Base-by-base conservation (phyloP, 2,329 filamentous ascomycete species). In the Akanthomyces lecanii region DNA sequence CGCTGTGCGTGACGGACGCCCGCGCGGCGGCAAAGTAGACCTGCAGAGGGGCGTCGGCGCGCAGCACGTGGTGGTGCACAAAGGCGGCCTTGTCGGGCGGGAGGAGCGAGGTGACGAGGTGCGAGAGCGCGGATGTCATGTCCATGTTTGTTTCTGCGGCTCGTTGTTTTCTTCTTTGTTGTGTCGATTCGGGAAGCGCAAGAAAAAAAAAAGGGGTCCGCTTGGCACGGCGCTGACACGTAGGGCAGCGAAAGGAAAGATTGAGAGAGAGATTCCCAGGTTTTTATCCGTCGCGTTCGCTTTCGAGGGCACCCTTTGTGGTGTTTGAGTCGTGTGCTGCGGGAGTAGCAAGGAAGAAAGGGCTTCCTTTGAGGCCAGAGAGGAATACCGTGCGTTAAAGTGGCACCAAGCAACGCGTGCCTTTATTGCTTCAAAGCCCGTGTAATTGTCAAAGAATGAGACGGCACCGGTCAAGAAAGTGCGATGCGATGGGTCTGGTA, bases 61-160 rank as follows among this genome's bases (percentile, higher is more conserved):
- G 74, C 54, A 84, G 74, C 64, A 83, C 68, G 73, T 85, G 75
- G 50, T 77, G 77, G 70, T 81, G 72, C 61, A 83, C 72, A 61
- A 77, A 71, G 59, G 75, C 73, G 65, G 77, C 71, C 57, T 78
- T 71, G 56, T 80, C 75, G n/a, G 81, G 74, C 42, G 80, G 78
- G 56, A 82, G 75, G 63, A 83, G 67, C 40, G 74, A 70, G 50
- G 75, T 73, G 66, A 81, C 72, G 58, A 77, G 67, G 60, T 71
- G 71, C 8, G 61, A 63, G 25, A 63, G 47, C 66, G 68, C 69
- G 16, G 75, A 65, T 4, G 71, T 70, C 7, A 71, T 68, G 64
- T 72, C 71, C 72, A 77, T 76, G 56, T 62, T 66, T 61, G 56
- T 53, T 33, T 18, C 23, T 28, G 38, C 42, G 33, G 33, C 8